These are phyloP conservation scores for Podaxis carcinomalis DNA, from an alignment of 768 basidiomycete species.

Conservation along the genomic window DNA sequence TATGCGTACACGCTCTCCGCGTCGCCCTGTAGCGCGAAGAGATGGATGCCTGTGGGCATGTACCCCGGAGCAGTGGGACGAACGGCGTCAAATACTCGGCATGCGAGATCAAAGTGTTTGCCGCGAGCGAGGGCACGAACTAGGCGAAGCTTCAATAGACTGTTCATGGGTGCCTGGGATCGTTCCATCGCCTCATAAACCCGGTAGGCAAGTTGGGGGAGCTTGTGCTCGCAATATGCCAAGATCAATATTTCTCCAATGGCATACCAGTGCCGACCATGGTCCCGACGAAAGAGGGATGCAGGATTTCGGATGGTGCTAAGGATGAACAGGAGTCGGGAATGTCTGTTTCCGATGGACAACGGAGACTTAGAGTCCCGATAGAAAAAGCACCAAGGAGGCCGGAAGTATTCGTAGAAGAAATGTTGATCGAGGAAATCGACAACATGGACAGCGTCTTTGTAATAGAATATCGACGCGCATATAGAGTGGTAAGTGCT, in stretches of 20 bases:
- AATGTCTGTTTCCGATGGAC: constrained; percentile 13
- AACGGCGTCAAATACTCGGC: constrained; percentile 9
- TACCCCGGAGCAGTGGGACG: constrained; percentile 1
- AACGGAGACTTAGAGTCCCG: neutral
- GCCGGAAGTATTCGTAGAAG: constrained; percentile 8
- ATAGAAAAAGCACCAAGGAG: constrained; percentile 5
- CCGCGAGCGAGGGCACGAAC: constrained; percentile 10
- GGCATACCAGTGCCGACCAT: neutral
- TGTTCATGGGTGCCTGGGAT: constrained; percentile 14
- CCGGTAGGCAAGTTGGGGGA: constrained; percentile 1
- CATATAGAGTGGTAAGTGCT: neutral
- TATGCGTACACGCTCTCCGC: constrained; percentile 35
- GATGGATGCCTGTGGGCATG: constrained; percentile 8
- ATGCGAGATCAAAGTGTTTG: constrained; percentile 9
- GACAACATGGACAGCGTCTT: constrained; percentile 10
- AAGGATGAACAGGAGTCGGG: constrained; percentile 13
- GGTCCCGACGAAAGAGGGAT: neutral
- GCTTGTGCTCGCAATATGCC: constrained; percentile 9
- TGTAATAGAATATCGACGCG: constrained; percentile 3
- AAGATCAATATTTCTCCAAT: neutral
- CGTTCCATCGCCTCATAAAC: constrained; percentile 15
- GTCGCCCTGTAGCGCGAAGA: constrained; percentile 46
- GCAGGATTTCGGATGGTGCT: constrained; percentile 1
- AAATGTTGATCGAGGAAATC: constrained; percentile 1
- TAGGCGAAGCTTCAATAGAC: constrained; percentile 14